These are phyloP conservation scores for Chlamydomonas incerta DNA, from an alignment of 139 green algal genomes.

Conservation along the genomic window DNA sequence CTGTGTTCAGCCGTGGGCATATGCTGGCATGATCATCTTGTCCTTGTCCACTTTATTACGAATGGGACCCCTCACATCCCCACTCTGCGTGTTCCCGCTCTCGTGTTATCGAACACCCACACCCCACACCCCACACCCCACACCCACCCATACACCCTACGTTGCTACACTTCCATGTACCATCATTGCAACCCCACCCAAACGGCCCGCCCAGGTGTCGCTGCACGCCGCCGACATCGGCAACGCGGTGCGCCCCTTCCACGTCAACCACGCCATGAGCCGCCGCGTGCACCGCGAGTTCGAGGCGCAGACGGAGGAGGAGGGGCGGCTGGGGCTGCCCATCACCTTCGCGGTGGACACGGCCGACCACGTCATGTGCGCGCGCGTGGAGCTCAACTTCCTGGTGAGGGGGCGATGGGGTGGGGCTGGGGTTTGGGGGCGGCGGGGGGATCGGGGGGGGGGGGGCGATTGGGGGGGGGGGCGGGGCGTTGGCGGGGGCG, in stretches of 20 bases:
- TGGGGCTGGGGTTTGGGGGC: neutral
- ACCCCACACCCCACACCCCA: too few relatives aligned
- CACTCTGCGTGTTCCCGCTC: too few relatives aligned
- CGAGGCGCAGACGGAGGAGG: slow-evolving; percentile 55
- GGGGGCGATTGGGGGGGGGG: too few relatives aligned
- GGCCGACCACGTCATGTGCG: slow-evolving; percentile 52
- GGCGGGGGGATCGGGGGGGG: neutral
- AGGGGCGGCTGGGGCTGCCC: slow-evolving; percentile 58
- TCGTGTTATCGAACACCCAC: too few relatives aligned
- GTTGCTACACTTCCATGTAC: too few relatives aligned
- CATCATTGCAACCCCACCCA: too few relatives aligned
- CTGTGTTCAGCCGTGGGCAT: too few relatives aligned
- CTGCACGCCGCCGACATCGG: slow-evolving; percentile 75
- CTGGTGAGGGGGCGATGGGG: slow-evolving; percentile 24
- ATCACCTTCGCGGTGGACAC: slow-evolving; percentile 66
- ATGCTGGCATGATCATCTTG: too few relatives aligned
- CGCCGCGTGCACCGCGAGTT: slow-evolving; percentile 70
- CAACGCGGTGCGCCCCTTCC: slow-evolving; percentile 66
- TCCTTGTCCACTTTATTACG: too few relatives aligned
- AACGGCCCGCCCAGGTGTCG: slow-evolving; percentile 41
- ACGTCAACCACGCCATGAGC: slow-evolving; percentile 53
- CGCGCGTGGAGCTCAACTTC: slow-evolving; percentile 73
- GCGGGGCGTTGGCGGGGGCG: too few relatives aligned
- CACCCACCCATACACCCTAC: too few relatives aligned
- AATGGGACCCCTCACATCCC: too few relatives aligned